A percentile compares a stretch with the other conserved stretches of the same genome.
Evolutionary conservation across 2,329 filamentous ascomycete species (phyloP).

Genomic region (Aureobasidium vineae): DNA sequence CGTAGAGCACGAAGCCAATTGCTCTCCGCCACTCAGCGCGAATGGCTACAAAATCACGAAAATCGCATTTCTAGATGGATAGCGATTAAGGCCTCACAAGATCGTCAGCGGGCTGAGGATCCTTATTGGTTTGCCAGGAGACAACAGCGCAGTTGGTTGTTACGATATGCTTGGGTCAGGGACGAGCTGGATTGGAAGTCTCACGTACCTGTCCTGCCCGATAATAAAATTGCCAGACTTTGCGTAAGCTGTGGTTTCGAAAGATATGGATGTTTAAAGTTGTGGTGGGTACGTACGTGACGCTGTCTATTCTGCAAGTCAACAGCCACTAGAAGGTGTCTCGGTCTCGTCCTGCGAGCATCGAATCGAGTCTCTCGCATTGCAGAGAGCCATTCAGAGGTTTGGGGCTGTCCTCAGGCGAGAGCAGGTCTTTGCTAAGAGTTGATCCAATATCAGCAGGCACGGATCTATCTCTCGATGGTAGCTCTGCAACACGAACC

Average conservation of each 20-base stretch:
- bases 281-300: constrained; percentile 3
- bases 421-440: too few species aligned
- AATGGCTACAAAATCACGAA: not conserved
- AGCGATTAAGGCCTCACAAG: not conserved
- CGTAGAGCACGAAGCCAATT: not conserved
- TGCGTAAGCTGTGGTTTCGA: not conserved
- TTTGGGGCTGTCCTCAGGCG: too few species aligned
- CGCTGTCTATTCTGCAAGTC: too few species aligned
- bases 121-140: not conserved
- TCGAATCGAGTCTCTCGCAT: too few species aligned
- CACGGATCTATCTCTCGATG: too few species aligned
- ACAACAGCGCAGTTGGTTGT: not conserved
- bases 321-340: too few species aligned
- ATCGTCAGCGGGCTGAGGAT: not conserved
- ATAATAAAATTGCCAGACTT: not conserved
- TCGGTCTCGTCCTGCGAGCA: too few species aligned
- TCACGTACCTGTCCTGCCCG: not conserved
- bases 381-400: too few species aligned
- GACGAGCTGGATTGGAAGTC: constrained; percentile 4
- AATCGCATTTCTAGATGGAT: not conserved
- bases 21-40: not conserved
- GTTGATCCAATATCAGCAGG: too few species aligned
- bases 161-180: not conserved
- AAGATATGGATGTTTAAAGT: not conserved
- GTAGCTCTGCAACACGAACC: too few species aligned